Evolutionary conservation across 257 asterid species (phyloP).

Genomic region (Solanum ahanhuiri): DNA sequence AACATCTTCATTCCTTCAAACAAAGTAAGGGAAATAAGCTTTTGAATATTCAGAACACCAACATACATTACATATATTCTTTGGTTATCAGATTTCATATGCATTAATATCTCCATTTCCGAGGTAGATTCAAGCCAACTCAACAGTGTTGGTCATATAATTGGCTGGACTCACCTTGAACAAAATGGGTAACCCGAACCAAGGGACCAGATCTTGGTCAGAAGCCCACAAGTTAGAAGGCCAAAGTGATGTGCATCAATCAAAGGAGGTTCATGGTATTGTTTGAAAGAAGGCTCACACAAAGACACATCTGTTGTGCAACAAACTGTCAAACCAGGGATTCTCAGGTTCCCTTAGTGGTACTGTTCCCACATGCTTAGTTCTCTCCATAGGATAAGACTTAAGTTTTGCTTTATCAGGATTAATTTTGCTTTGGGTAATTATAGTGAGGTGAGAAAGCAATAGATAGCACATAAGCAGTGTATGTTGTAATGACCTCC

Average conservation of each 20-base stretch:
- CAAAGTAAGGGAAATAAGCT: neutral
- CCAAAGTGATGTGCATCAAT: neutral
- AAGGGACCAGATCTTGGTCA: neutral
- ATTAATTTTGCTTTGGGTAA: neutral
- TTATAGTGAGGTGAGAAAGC: neutral
- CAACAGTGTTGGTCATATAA: neutral
- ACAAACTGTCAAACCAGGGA: neutral
- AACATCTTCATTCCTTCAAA: neutral
- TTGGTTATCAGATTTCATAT: neutral
- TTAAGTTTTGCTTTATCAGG: neutral
- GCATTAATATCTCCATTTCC: neutral
- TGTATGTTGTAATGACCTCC: neutral
- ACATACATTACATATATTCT: neutral
- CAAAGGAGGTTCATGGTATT: neutral
- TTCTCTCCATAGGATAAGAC: neutral
- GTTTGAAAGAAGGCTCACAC: neutral
- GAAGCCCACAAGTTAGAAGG: neutral
- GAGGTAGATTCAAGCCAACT: neutral
- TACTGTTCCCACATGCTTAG: neutral
- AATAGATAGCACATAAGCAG: neutral
- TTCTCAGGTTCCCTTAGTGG: neutral
- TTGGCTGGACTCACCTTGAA: neutral
- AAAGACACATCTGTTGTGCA: neutral
- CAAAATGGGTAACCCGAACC: neutral
- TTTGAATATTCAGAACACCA: neutral